A percentile compares a stretch with the other conserved stretches of the same genome.
Conservation (phyloP, 2,329 filamentous ascomycete species). For the Pseudogymnoascus sp. region DNA sequence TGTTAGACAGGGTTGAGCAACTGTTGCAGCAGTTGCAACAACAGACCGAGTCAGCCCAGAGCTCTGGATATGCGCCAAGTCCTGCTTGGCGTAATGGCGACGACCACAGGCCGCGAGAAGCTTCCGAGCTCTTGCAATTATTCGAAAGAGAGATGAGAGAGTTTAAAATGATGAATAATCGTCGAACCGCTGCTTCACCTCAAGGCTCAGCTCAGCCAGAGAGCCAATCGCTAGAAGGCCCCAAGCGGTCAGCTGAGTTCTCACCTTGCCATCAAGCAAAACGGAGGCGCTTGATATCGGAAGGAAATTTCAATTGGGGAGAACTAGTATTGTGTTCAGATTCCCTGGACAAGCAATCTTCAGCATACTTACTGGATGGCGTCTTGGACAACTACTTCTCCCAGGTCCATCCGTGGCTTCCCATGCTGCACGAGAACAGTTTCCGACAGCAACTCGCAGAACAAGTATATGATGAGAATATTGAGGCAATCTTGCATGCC, state of each 20-base stretch:
- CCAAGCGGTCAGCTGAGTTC: not conserved
- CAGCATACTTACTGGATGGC: slow-evolving; percentile 21
- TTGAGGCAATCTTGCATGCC: slow-evolving; percentile 30
- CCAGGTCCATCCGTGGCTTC: slow-evolving; percentile 34
- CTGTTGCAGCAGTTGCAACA: slow-evolving; percentile 9
- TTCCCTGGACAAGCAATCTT: slow-evolving; percentile 10
- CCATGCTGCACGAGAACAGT: slow-evolving; percentile 30
- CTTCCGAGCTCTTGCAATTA: not conserved
- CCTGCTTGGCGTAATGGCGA: not conserved
- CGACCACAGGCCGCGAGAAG: not conserved
- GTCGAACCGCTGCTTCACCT: not conserved
- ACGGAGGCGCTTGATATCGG: slow-evolving; percentile 1
- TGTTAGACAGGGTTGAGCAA: slow-evolving; percentile 19
- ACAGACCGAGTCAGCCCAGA: not conserved
- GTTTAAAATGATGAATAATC: not conserved
- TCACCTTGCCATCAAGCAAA: not conserved
- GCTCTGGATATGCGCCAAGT: not conserved
- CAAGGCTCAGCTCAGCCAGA: not conserved
- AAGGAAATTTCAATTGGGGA: not conserved
- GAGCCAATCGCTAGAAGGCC: not conserved
- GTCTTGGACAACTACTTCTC: slow-evolving; percentile 27
- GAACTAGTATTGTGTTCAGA: slow-evolving; percentile 5
- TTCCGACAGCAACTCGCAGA: slow-evolving; percentile 20
- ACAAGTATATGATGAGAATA: slow-evolving; percentile 17
- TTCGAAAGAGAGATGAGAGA: not conserved